Base-by-base conservation (phyloP, 192 early-diverging fungal species). In the Coemansia sp. region DNA sequence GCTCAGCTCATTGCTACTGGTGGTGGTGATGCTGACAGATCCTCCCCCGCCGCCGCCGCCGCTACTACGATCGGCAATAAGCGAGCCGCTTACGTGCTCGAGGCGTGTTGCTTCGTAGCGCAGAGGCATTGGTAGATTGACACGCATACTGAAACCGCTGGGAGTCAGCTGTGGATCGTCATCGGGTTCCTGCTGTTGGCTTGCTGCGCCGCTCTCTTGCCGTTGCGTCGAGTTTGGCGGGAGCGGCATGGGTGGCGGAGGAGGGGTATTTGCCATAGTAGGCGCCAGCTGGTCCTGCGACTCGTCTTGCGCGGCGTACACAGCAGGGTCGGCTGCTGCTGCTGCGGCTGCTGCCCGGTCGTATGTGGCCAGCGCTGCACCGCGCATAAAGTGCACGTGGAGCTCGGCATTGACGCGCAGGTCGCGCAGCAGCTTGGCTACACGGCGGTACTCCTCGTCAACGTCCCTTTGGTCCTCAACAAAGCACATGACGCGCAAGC, bases 401-500 rank as follows among this genome's bases (percentile, higher is more conserved):
- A 88, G 73, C 64, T 88, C 87, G 0, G 88, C 89, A 15, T 78
- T 72, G 15, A 92, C 89, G 4, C 90, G 80, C 64, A 92, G 64
- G 46, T 87, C 88, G 24, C 84, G 75, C 34, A 92, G 60, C 20
- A 92, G 76, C 24, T 75, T 80, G 20, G 59, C 66, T 34, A 90
- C 81, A 33, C 89, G 69, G 33, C 79, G 64, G 51, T 72, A 69
- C 73, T 92, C 90, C 24, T 89, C 87, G 4, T 78, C 85, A 0
- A 88, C 85, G 53, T 90, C 90, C 15, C 77, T 72, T 24, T 65
- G 77, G 62, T 88, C 77, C 69, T 90, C 90, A 18, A 92, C 90
- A 87, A 92, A 92, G 44, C 85, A 83, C 81, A 89, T 86, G 9
- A 88, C 87, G 3, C 89, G 88, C 57, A 90, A 72, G 5, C 39